A percentile compares a stretch with the other conserved stretches of the same genome.
phyloP scores from a whole-genome alignment of 495 filamentous ascomycete genomes.

The Annulohypoxylon maeteangense region DNA sequence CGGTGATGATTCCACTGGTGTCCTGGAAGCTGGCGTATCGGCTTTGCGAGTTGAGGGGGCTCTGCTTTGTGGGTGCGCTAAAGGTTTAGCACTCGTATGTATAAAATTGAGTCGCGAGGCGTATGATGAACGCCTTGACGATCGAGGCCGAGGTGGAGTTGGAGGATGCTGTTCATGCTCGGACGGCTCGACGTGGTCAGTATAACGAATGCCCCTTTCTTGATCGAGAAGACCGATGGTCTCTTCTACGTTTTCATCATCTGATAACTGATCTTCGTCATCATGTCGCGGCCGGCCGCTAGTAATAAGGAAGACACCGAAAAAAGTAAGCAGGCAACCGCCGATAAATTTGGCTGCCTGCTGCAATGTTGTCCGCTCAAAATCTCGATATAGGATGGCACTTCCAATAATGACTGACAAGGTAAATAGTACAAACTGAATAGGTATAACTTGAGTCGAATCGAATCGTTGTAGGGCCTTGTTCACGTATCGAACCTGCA shows the following conservation, averaged over 20 bases:
- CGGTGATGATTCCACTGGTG: conserved; percentile 43
- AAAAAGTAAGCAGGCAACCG: conserved; percentile 89
- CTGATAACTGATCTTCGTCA: conserved; percentile 64
- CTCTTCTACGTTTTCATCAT: conserved; percentile 64
- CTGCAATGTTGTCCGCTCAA: conserved; percentile 76
- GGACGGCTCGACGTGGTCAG: conserved; percentile 40
- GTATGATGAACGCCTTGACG: conserved; percentile 52
- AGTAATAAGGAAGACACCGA: conserved; percentile 94
- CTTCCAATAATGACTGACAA: conserved; percentile 94
- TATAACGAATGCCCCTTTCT: conserved; percentile 40
- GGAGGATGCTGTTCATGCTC: conserved; percentile 30
- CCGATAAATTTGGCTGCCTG: conserved; percentile 85
- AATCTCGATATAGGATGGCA: conserved; percentile 92
- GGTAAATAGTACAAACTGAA: conserved; percentile 96
- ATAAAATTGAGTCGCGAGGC: conserved; percentile 52
- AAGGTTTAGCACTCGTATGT: conserved; percentile 38
- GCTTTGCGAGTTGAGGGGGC: conserved; percentile 36
- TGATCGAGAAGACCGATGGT: conserved; percentile 60
- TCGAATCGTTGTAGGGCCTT: conserved; percentile 94
- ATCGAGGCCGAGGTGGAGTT: conserved; percentile 13
- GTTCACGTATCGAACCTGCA: conserved; percentile 97
- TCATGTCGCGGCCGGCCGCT: conserved; percentile 66
- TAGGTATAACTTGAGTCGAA: conserved; percentile 95
- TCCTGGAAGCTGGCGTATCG: conserved; percentile 28
- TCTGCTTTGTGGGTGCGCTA: conserved; percentile 33